Evolutionary conservation across 2,329 filamentous ascomycete species (phyloP).

Genomic region (Cladosporium sp.): DNA sequence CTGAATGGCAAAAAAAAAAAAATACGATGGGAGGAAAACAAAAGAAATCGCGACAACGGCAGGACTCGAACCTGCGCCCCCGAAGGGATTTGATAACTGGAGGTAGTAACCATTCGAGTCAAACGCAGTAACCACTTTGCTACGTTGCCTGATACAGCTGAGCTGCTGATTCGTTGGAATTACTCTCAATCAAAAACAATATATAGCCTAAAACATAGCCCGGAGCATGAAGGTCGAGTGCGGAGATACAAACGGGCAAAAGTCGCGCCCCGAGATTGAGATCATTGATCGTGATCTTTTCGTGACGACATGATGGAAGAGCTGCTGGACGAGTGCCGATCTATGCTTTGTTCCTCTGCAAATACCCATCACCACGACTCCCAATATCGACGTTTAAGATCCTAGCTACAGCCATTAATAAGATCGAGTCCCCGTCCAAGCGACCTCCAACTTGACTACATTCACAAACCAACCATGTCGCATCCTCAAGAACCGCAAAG

Average conservation of each 20-base stretch:
- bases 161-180: neutral
- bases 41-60: conserved; percentile 8
- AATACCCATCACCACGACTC: neutral
- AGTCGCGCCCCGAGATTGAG: conserved; percentile 15
- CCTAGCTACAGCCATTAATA: neutral
- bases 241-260: neutral
- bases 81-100: conserved; percentile 21
- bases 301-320: conserved; percentile 13
- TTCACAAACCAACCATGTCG: conserved; percentile 24
- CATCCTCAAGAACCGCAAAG: conserved; percentile 30
- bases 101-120: conserved; percentile 14
- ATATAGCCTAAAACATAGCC: neutral
- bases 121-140: conserved; percentile 23
- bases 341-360: neutral
- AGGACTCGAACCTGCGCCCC: conserved; percentile 22
- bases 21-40: no score
- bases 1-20: neutral
- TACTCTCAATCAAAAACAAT: neutral
- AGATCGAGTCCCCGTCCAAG: neutral
- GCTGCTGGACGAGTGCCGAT: neutral
- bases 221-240: no score
- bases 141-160: conserved; percentile 9
- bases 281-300: neutral
- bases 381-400: neutral
- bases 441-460: neutral